These are phyloP conservation scores for Firmiana major DNA, from an alignment of 345 rosid genomes.

Conservation along the genomic window DNA sequence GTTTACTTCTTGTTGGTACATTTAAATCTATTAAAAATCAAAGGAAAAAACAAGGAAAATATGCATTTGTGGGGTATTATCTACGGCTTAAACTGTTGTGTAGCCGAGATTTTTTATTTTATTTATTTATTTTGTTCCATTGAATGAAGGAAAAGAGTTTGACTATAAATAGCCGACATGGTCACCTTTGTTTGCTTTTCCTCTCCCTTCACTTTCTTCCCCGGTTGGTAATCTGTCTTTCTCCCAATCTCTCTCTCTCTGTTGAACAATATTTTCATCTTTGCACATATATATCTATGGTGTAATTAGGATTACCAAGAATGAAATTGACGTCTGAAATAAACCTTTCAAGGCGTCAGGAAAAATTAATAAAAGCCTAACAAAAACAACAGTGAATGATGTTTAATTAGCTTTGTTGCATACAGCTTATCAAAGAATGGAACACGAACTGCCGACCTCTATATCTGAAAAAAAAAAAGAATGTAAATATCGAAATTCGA, in stretches of 20 bases:
- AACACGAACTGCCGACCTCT: conserved; percentile 4
- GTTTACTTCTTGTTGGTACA: neutral
- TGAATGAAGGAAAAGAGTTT: neutral
- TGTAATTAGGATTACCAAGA: neutral
- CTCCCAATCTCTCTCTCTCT: neutral
- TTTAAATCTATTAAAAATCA: neutral
- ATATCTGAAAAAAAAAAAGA: too few species aligned
- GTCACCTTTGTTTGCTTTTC: conserved; percentile 13
- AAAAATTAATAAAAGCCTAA: neutral
- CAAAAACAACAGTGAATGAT: neutral
- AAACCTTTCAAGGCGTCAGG: too few species aligned
- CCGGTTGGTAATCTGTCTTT: conserved; percentile 22
- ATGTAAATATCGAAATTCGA: too few species aligned
- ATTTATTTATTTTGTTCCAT: neutral
- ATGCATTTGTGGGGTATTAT: neutral
- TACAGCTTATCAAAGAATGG: neutral
- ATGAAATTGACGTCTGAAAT: neutral
- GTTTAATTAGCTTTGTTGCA: neutral
- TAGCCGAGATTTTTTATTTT: neutral
- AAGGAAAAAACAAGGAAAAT: neutral
- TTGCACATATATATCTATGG: too few species aligned
- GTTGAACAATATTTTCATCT: neutral
- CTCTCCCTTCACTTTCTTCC: neutral
- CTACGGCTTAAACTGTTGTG: neutral
- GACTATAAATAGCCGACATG: conserved; percentile 32